Evolutionary conservation across 169 alveolate genomes (phyloP).

Genomic region (Plasmodium falciparum): DNA sequence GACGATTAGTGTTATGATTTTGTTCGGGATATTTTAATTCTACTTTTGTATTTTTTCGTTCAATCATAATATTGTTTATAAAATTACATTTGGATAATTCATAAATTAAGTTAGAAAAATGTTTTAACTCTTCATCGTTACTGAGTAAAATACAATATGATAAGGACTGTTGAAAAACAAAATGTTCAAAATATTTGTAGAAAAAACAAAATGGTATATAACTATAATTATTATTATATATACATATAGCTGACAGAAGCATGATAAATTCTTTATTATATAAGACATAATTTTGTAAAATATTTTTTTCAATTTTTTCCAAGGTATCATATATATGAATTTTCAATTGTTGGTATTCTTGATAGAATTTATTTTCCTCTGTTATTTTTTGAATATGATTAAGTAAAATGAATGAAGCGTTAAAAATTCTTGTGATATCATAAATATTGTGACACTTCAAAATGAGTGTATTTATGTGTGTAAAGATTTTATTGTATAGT

Average conservation of each 20-base stretch:
- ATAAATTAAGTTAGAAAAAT: constrained; percentile 24
- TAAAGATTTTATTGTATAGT: constrained; percentile 43
- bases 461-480: constrained; percentile 55
- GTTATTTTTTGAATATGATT: constrained; percentile 37
- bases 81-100: neutral
- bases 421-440: constrained; percentile 72
- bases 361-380: constrained; percentile 9
- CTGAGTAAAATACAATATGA: constrained; percentile 60
- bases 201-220: constrained; percentile 60
- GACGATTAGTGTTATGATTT: neutral
- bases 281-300: constrained; percentile 24
- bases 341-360: constrained; percentile 17
- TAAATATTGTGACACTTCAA: constrained; percentile 44
- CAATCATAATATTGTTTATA: too few relatives aligned
- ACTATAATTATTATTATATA: constrained; percentile 58
- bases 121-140: constrained; percentile 61
- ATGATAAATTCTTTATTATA: constrained; percentile 67
- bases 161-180: constrained; percentile 27
- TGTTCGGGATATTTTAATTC: neutral
- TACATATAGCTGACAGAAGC: constrained; percentile 59
- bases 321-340: constrained; percentile 8
- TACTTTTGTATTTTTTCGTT: neutral
- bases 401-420: constrained; percentile 52
- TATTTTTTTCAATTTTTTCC: constrained; percentile 65
- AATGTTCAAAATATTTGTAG: constrained; percentile 41